Conservation (phyloP, 2,329 filamentous ascomycete species). For the Cercospora sp. region DNA sequence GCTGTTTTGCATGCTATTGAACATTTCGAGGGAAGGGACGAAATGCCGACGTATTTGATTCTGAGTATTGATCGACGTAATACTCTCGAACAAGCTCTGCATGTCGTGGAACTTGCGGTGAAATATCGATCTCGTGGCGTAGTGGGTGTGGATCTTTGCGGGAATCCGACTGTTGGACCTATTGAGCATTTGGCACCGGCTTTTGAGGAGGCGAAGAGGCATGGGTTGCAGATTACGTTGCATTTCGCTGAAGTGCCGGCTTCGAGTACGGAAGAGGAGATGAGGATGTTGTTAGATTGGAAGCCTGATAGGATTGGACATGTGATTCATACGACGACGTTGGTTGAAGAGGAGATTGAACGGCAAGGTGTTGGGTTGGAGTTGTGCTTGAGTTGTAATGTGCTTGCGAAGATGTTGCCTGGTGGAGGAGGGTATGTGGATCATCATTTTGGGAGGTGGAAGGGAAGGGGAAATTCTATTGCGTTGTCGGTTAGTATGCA, state of each 20-base stretch:
- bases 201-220: slow-evolving; percentile 57
- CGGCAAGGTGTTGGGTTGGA: slow-evolving; percentile 64
- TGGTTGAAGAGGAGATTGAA: slow-evolving; percentile 58
- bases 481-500: slow-evolving; percentile 65
- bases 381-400: slow-evolving; percentile 78
- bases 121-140: slow-evolving; percentile 53
- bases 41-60: slow-evolving; percentile 56
- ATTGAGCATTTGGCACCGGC: slow-evolving; percentile 60
- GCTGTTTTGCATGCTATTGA: slow-evolving; percentile 66
- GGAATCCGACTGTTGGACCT: slow-evolving; percentile 66
- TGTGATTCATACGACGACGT: slow-evolving; percentile 70
- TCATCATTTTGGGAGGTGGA: slow-evolving; percentile 79
- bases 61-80: slow-evolving; percentile 72
- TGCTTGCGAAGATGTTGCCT: slow-evolving; percentile 68
- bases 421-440: slow-evolving; percentile 59
- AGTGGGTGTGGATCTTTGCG: slow-evolving; percentile 76
- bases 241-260: slow-evolving; percentile 73
- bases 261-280: slow-evolving; percentile 60
- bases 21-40: slow-evolving; percentile 44
- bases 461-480: slow-evolving; percentile 57
- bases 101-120: slow-evolving; percentile 64
- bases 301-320: slow-evolving; percentile 70
- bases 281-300: slow-evolving; percentile 65
- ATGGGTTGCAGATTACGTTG: slow-evolving; percentile 65
- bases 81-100: slow-evolving; percentile 57